Conservation (phyloP, 129 eudicot genomes). For the Tagetes patula region DNA sequence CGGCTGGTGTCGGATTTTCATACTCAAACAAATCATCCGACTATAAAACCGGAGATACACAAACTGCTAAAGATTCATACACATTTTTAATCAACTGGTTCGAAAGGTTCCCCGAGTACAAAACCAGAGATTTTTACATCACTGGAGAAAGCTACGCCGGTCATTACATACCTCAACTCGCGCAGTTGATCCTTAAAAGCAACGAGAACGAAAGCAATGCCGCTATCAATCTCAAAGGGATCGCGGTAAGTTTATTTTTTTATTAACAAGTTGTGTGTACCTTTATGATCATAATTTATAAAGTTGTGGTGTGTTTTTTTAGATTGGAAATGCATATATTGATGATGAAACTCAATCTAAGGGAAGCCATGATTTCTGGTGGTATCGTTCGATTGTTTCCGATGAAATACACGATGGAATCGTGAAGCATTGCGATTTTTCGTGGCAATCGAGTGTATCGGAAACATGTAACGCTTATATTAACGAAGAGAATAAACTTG, state of each 20-base stretch:
- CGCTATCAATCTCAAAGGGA: slow-evolving; percentile 50
- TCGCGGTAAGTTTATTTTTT: slow-evolving; percentile 32
- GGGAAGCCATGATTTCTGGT: slow-evolving; percentile 41
- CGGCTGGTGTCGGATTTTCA: slow-evolving; percentile 96
- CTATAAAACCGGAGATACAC: slow-evolving; percentile 31
- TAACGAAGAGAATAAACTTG: slow-evolving; percentile 22
- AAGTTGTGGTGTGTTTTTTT: not conserved
- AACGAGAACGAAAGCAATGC: slow-evolving; percentile 34
- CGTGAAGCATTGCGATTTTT: slow-evolving; percentile 37
- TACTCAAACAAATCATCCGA: slow-evolving; percentile 81
- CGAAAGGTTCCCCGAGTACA: slow-evolving; percentile 64
- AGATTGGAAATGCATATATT: slow-evolving; percentile 63
- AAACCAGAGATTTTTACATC: slow-evolving; percentile 60
- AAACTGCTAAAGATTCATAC: slow-evolving; percentile 66
- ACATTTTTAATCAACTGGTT: slow-evolving; percentile 73
- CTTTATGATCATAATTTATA: not conserved
- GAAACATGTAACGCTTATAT: slow-evolving; percentile 25
- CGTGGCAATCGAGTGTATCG: slow-evolving; percentile 30
- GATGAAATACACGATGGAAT: slow-evolving; percentile 53
- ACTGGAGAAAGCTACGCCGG: slow-evolving; percentile 96
- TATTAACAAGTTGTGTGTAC: not conserved
- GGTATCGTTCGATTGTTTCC: slow-evolving; percentile 43
- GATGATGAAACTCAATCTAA: slow-evolving; percentile 35
- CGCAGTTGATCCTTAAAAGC: slow-evolving; percentile 33
- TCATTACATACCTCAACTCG: slow-evolving; percentile 45